These are phyloP conservation scores for Leishmania gerbilli DNA, from an alignment of 208 protist genomes.

Conservation along the genomic window DNA sequence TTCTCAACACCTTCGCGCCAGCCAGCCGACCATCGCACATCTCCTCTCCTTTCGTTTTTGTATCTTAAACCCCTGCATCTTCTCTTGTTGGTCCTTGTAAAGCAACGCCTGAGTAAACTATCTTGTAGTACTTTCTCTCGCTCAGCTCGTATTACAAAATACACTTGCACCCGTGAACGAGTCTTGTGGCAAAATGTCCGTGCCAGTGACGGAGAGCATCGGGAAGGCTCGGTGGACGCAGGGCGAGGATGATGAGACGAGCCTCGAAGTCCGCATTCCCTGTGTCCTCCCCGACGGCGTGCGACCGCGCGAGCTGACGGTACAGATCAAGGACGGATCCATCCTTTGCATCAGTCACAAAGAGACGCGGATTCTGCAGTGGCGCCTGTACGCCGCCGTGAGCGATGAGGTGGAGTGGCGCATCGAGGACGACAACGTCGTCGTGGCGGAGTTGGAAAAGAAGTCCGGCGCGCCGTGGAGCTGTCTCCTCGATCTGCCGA, in stretches of 20 bases:
- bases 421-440: constrained; percentile 55
- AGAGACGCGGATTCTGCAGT: constrained; percentile 70
- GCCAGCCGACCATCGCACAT: constrained; percentile 1
- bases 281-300: constrained; percentile 61
- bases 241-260: constrained; percentile 60
- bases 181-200: constrained; percentile 19
- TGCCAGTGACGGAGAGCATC: constrained; percentile 53
- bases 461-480: constrained; percentile 54
- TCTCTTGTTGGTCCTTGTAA: not conserved
- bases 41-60: constrained; percentile 7
- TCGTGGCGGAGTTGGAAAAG: constrained; percentile 82
- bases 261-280: constrained; percentile 78
- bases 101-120: not conserved
- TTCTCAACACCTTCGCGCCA: not conserved
- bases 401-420: constrained; percentile 83
- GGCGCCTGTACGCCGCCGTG: constrained; percentile 80
- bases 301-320: constrained; percentile 71
- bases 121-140: not conserved
- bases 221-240: constrained; percentile 78
- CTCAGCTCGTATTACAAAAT: not conserved
- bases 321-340: constrained; percentile 76
- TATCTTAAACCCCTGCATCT: not conserved
- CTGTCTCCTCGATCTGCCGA: constrained; percentile 78
- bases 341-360: constrained; percentile 78
- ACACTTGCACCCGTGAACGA: not conserved